These are phyloP conservation scores for Colletotrichum cuscutae DNA, from an alignment of 2,329 filamentous ascomycete genomes.

Conservation along the genomic window DNA sequence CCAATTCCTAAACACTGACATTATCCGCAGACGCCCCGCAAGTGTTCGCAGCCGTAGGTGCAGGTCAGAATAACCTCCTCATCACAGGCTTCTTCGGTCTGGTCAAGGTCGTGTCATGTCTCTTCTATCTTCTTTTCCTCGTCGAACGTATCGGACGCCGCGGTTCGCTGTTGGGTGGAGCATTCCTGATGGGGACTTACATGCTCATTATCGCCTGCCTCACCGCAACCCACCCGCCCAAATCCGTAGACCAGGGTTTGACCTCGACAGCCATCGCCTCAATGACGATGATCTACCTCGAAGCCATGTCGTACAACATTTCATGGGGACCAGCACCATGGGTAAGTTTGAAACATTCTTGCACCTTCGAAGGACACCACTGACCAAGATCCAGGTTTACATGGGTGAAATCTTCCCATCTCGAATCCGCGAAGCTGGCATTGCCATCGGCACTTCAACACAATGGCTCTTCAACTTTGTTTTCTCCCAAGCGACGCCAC, in stretches of 20 bases:
- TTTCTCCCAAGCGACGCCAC: conserved; percentile 59
- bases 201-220: conserved; percentile 64
- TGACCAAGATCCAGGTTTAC: conserved; percentile 48
- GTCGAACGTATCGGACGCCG: conserved; percentile 61
- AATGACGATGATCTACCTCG: conserved; percentile 60
- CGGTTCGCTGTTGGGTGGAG: conserved; percentile 58
- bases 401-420: conserved; percentile 61
- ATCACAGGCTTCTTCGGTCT: conserved; percentile 64
- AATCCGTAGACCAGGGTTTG: conserved; percentile 39
- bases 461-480: conserved; percentile 65
- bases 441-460: conserved; percentile 58
- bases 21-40: conserved; percentile 53
- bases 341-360: conserved; percentile 39
- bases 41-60: conserved; percentile 60
- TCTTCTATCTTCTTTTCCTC: conserved; percentile 56
- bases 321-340: conserved; percentile 64
- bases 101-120: conserved; percentile 60
- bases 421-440: conserved; percentile 59
- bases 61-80: conserved; percentile 52
- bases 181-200: conserved; percentile 60
- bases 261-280: conserved; percentile 56
- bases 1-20: neutral
- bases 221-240: conserved; percentile 55
- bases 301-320: conserved; percentile 62
- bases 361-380: too few relatives aligned